A percentile compares a stretch with the other conserved stretches of the same genome.
These are phyloP conservation scores for Capsicum pubescens DNA, from an alignment of 257 asterid genomes.

Conservation along the genomic window DNA sequence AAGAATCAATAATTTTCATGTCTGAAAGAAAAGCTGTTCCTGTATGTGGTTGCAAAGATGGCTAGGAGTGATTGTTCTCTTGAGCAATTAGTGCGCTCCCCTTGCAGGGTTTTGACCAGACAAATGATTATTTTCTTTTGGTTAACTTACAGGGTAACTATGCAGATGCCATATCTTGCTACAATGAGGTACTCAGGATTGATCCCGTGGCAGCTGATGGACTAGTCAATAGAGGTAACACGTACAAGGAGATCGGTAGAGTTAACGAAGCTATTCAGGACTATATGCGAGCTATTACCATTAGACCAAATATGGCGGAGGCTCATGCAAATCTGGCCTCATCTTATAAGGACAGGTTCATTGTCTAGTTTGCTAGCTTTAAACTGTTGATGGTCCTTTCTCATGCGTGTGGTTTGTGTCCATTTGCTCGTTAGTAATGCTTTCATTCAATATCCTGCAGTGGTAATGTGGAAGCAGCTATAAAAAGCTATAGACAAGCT, in stretches of 20 bases:
- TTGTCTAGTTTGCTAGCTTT: not conserved
- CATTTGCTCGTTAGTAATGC: slow-evolving; percentile 13
- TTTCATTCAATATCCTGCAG: slow-evolving; percentile 42
- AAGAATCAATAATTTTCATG: slow-evolving; percentile 12
- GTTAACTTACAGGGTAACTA: slow-evolving; percentile 75
- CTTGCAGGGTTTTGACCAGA: slow-evolving; percentile 9
- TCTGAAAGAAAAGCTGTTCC: not conserved
- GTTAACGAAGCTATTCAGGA: slow-evolving; percentile 94
- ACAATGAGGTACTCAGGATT: slow-evolving; percentile 91
- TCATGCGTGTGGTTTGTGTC: slow-evolving; percentile 25
- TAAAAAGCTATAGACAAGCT: slow-evolving; percentile 92
- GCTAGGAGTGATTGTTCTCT: not conserved
- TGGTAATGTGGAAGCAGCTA: slow-evolving; percentile 89
- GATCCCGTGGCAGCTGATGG: slow-evolving; percentile 99
- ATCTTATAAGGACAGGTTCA: slow-evolving; percentile 93
- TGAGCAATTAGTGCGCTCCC: not conserved
- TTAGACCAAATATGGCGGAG: slow-evolving; percentile 96
- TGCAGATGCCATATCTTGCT: slow-evolving; percentile 97
- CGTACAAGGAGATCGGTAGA: slow-evolving; percentile 96
- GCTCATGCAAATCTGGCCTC: slow-evolving; percentile 99
- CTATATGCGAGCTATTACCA: slow-evolving; percentile 76
- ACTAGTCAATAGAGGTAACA: slow-evolving; percentile 95
- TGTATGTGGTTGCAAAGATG: slow-evolving; percentile 6
- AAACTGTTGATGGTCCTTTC: slow-evolving; percentile 9
- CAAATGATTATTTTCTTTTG: slow-evolving; percentile 20